Evolutionary conservation across 2,329 filamentous ascomycete genomes (phyloP), one percentile per base, ranked within the genome.

Genomic region (Fusarium nisikadoi): DNA sequence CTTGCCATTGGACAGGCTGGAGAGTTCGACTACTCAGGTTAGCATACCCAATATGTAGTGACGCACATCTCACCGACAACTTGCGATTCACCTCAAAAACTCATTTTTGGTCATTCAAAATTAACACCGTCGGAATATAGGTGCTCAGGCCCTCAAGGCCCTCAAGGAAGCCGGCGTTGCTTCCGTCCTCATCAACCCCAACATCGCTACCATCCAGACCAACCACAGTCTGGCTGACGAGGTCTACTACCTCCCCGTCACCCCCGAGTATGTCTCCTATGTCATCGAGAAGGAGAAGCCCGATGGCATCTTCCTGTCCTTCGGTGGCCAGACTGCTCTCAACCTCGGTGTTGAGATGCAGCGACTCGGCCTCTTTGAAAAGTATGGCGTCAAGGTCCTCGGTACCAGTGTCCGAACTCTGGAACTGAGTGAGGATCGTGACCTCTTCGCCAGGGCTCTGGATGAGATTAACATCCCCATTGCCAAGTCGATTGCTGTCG

Each of bases 11-110:
- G 95, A 72, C 95, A 98, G 85, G 95, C 95, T 74, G 95, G 95
- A 85, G 95, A 98, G 86, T 98, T 98, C 79, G 95, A 98, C 85
- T 98, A 98, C 84, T 98, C 96, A 83, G 95, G 94, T 97, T 87
- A 75, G 91, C 87, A 31, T 45, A 38, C 62, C 62, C 50, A 46
- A 42, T 35, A 45, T 27, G 25, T 29, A 27, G 27, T 59, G 52
- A 42, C 36, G 31, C 59, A 50, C 42, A 60, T 58, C 67, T 68
- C 47, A 38, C 61, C 59, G 36, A 59, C 23, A 49, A 54, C 66
- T 60, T 53, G 55, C 74, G 70, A 74, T 56, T 76, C 65, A 74
- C 49, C 14, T 20, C 39, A 20, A 23, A 50, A 35, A 47, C 43
- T 56, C 29, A 41, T 50, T 25, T 53, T 59, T 45, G 25, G 35